Base-by-base conservation (phyloP, 192 early-diverging fungal species). In the Entomortierella chlamydospora region DNA sequence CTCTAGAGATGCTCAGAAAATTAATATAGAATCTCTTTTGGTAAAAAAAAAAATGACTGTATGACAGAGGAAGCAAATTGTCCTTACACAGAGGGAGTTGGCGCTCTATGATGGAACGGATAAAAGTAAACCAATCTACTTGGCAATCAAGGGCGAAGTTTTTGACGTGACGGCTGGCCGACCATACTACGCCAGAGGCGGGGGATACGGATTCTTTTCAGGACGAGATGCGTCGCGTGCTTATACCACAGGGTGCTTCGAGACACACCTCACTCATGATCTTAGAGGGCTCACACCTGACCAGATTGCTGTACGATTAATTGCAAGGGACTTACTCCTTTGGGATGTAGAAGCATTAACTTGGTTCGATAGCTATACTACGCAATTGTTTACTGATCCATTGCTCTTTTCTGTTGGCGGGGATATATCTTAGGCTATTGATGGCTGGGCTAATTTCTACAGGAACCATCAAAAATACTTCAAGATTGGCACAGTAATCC, bases 171-270 rank as follows among this genome's bases (percentile, higher is more conserved):
- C 93, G 8, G 80, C 70, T 0, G 94, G 96, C 22, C 71, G 81
- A 47, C 81, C 85, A 2, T 95, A 92, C 78, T 99, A 99, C 62
- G 94, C 55, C 22, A 58, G 49, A 85, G 91, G 89, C 13, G 93
- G 91, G 15, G 84, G 94, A 17, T 99, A 99, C 82, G 77, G 87
- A 39, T 90, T 95, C 80, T 99, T 97, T 85, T 84, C 95, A 9
- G 97, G 98, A 1, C 87, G 86, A 45, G 98, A 99, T 83, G 95
- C 96, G 4, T 90, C 96, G 15, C 86, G 98, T 30, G 96, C 98
- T 15, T 99, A 93, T 76, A 91, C 93, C 20, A 99, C 98, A 3
- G 97, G 97, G 37, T 99, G 98, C 80, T 95, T 98, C 70, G 64
- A 94, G 50, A 93, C 92, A 41, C 95, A 99, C 72, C 81, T 97